Evolutionary conservation across 1,284 basidiomycete genomes (phyloP).

Genomic region (Trichosporon ovoides): DNA sequence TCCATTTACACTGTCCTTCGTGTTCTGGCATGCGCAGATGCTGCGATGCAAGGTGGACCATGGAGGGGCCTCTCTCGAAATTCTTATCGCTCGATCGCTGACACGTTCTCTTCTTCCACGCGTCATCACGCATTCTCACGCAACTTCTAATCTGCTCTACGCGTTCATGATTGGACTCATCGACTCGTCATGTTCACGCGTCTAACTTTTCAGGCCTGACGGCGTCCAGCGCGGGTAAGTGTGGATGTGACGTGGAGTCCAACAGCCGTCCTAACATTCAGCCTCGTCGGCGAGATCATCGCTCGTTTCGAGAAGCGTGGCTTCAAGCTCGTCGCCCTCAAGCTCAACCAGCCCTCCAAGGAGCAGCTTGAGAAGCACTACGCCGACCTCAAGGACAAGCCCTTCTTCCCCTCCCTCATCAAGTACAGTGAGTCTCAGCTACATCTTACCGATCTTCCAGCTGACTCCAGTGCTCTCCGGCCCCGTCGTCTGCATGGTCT

Average conservation of each 20-base stretch:
- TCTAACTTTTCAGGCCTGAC: conserved; percentile 63
- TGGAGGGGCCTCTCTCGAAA: too few species aligned
- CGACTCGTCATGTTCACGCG: too few species aligned
- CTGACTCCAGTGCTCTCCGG: conserved; percentile 65
- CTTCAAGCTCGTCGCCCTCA: conserved; percentile 79
- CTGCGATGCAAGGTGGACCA: neutral
- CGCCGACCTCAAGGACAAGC: conserved; percentile 80
- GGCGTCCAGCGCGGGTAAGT: conserved; percentile 77
- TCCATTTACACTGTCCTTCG: neutral
- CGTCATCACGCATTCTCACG: neutral
- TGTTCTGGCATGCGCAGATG: neutral
- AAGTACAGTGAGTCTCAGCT: conserved; percentile 58
- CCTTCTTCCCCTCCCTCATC: conserved; percentile 89
- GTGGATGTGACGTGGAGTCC: neutral
- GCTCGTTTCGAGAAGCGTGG: conserved; percentile 89
- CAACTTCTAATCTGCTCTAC: too few species aligned
- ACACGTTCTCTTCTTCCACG: neutral
- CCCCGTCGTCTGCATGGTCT: conserved; percentile 95
- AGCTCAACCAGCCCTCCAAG: conserved; percentile 68
- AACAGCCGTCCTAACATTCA: conserved; percentile 10
- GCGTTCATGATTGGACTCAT: too few species aligned
- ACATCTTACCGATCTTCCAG: neutral
- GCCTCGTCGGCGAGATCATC: conserved; percentile 88
- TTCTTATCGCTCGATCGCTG: conserved; percentile 3
- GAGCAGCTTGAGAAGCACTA: conserved; percentile 90